Evolutionary conservation across 495 filamentous ascomycete species (phyloP), one percentile per base, ranked within the genome.

Genomic region (Staphylotrichum longicolle): DNA sequence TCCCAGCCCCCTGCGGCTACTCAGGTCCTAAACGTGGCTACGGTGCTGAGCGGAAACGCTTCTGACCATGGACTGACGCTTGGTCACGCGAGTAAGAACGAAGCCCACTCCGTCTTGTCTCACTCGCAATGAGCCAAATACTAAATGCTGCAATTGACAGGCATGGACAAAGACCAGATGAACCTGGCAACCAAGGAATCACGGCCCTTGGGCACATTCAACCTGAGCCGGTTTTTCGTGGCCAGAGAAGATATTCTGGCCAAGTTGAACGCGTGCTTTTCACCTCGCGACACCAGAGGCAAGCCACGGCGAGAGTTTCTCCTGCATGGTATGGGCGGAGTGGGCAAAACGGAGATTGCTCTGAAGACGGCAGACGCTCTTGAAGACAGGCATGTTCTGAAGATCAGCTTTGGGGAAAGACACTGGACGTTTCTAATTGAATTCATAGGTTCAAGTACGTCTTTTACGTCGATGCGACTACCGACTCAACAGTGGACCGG

Each of bases 311-410:
- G 62, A 4, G 55, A 65, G 12, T 68, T 63, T 46, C 40, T 65
- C 3, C 58, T 70, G 7, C 49, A 62, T 45, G 68, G 67, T 2
- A 54, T 65, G 49, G 60, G 60, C 12, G 68, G 68, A 12, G 60
- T 63, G 33, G 68, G 68, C 12, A 70, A 70, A 42, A 70, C 59
- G 1, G 54, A 70, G 45, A 65, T 66, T 42, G 65, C 65, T 10
- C 41, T 63, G 5, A 63, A 63, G 45, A 56, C 62, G n/a, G 56
- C 46, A 3, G 50, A 70, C 30, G 35, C 44, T 7, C 11, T 64
- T 5, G 48, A 57, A n/a, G 50, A 63, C 27, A 45, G 54, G 60
- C 39, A 58, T 15, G 61, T 60, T n/a, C 3, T 20, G 51, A 15
- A 7, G 7, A 14, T 3, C 32, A 14, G 5, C 32, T 12, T 6